Percentiles rank a stretch among this genome's conserved stretches.
Conservation (phyloP, 805 yeast genomes). For the Hanseniaspora guilliermondii region DNA sequence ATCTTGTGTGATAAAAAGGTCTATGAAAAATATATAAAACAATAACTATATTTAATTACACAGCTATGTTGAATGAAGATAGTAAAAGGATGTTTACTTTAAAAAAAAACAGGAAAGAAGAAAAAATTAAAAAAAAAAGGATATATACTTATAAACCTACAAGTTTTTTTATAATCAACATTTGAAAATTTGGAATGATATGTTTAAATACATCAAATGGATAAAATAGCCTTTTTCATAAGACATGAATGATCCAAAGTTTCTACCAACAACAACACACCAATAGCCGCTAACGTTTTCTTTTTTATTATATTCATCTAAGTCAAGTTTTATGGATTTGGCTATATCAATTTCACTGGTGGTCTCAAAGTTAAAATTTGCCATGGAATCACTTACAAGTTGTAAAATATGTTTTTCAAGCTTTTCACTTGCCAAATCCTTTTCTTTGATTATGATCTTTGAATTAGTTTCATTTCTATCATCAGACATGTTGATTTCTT, state of each 20-base stretch:
- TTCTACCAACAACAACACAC: slow-evolving; percentile 73
- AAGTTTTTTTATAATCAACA: background rate
- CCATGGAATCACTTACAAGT: slow-evolving; percentile 20
- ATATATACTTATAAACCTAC: background rate
- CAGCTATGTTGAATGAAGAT: too few species aligned
- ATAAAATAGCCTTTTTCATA: slow-evolving; percentile 64
- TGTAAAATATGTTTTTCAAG: slow-evolving; percentile 22
- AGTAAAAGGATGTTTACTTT: background rate
- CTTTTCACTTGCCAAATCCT: slow-evolving; percentile 21
- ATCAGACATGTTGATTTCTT: background rate
- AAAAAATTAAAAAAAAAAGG: too few species aligned
- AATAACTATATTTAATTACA: too few species aligned
- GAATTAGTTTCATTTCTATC: background rate
- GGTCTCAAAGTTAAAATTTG: slow-evolving; percentile 20
- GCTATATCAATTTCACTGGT: slow-evolving; percentile 9
- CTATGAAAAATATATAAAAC: too few species aligned
- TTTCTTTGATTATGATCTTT: background rate
- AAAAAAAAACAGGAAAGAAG: background rate
- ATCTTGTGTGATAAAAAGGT: too few species aligned
- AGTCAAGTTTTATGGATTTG: slow-evolving; percentile 29
- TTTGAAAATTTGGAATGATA: slow-evolving; percentile 8
- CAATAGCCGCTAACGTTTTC: slow-evolving; percentile 53
- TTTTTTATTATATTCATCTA: slow-evolving; percentile 55
- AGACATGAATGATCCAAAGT: slow-evolving; percentile 67
- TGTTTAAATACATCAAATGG: slow-evolving; percentile 32